Evolutionary conservation across 2,329 filamentous ascomycete genomes (phyloP).

Genomic region (Arthrinium phaeospermum): DNA sequence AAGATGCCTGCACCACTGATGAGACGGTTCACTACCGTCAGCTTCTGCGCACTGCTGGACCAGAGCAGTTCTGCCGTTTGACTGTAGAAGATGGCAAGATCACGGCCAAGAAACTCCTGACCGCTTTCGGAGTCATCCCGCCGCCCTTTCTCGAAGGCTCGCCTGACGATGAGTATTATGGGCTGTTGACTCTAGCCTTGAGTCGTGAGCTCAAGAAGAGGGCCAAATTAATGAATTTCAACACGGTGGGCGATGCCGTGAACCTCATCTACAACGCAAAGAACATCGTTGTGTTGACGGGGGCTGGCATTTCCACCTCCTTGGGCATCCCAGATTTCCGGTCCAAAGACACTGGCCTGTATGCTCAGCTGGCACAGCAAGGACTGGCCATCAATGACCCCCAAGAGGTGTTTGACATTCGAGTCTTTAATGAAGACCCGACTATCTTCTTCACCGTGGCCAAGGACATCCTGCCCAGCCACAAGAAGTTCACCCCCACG

Average conservation of each 20-base stretch:
- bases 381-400: conserved; percentile 75
- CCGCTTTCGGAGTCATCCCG: conserved; percentile 80
- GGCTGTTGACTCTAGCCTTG: conserved; percentile 77
- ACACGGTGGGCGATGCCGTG: conserved; percentile 87
- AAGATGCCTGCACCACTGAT: conserved; percentile 51
- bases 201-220: conserved; percentile 82
- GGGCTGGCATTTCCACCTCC: conserved; percentile 94
- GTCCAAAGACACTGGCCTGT: conserved; percentile 90
- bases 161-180: conserved; percentile 77
- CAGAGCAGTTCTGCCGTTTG: conserved; percentile 74
- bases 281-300: conserved; percentile 93
- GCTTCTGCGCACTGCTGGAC: conserved; percentile 77
- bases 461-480: conserved; percentile 83
- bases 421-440: conserved; percentile 84
- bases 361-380: conserved; percentile 80
- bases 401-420: conserved; percentile 94
- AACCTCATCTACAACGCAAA: conserved; percentile 72
- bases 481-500: conserved; percentile 84
- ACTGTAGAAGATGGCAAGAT: conserved; percentile 73
- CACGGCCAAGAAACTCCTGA: conserved; percentile 82
- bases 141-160: conserved; percentile 75
- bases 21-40: conserved; percentile 73
- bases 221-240: conserved; percentile 79
- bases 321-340: conserved; percentile 97
- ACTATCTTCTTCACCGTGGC: conserved; percentile 90